phyloP scores from a whole-genome alignment of 148 eudicot genomes.

The Chenopodium berlandieri region DNA sequence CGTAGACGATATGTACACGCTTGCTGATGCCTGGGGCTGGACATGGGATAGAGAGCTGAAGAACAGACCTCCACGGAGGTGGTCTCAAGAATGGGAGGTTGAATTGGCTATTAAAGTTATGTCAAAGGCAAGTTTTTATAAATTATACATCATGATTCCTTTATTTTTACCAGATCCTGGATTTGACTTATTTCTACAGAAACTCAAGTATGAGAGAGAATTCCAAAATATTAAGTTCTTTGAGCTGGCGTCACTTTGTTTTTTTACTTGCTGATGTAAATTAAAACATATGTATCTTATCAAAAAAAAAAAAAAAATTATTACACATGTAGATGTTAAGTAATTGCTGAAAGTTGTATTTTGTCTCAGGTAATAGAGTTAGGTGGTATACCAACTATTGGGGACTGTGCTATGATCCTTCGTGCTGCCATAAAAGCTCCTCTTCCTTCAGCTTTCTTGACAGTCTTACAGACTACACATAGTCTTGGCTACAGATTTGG shows the following conservation, averaged over 20 bases:
- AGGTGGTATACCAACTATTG: slow-evolving; percentile 94
- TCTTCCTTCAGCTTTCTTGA: slow-evolving; percentile 81
- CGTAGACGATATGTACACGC: slow-evolving; percentile 89
- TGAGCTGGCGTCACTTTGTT: not conserved
- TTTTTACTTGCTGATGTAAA: not conserved
- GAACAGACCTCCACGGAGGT: slow-evolving; percentile 69
- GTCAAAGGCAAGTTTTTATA: slow-evolving; percentile 61
- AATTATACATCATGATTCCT: not conserved
- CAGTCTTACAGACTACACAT: slow-evolving; percentile 79
- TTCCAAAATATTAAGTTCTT: not conserved
- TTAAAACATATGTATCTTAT: not conserved
- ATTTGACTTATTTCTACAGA: not conserved
- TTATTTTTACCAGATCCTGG: not conserved
- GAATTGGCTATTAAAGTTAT: slow-evolving; percentile 82
- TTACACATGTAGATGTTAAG: not conserved
- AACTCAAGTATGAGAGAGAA: not conserved
- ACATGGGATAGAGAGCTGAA: slow-evolving; percentile 91
- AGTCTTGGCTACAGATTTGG: slow-evolving; percentile 81
- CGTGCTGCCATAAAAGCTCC: slow-evolving; percentile 96
- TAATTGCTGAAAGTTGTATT: slow-evolving; percentile 3
- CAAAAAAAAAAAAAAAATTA: not conserved
- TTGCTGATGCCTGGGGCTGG: slow-evolving; percentile 99
- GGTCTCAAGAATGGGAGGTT: slow-evolving; percentile 99
- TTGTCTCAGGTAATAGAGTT: slow-evolving; percentile 77
- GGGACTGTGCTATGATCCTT: slow-evolving; percentile 93